Evolutionary conservation across 1,139 yeast genomes (phyloP), one percentile per base, ranked within the genome.

Genomic region (Eremothecium gossypii): DNA sequence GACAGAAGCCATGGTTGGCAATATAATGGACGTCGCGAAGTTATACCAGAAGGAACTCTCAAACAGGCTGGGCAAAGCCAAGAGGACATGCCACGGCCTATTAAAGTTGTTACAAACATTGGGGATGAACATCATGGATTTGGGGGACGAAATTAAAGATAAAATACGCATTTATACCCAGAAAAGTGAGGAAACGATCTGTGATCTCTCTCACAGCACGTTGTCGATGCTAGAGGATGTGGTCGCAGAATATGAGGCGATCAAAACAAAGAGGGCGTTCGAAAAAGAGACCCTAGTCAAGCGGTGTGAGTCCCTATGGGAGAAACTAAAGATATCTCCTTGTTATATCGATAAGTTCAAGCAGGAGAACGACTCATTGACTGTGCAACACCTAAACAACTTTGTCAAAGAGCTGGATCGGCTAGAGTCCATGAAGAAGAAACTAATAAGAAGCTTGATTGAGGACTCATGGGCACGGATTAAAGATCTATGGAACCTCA

Each of bases 361-460:
- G 26, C 47, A 45, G 1, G 56, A 63, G 1, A 72, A 75, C 48
- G 51, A 55, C n/a, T 55, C 41, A 11, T 45, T 65, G 8, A 60
- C 68, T 0, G 30, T 48, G n/a, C 29, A 39, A 1, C 43, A 48
- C 7, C 44, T 65, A 8, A 50, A 51, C n/a, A 54, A 54, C n/a
- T 56, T 57, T 48, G 72, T 75, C 46, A 52, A 54, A 33, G 91
- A 86, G 54, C 61, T 81, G 38, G 68, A 68, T 26, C 70, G 83
- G 44, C 67, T 89, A 30, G 69, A 74, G 41, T 65, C 68, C 26
- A 76, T 77, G 60, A 76, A 93, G 51, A 71, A 77, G 12, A 73
- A 76, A 45, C 74, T 73, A 49, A 76, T 87, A 30, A 81, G 82
- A 43, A 75, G 74, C 17, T 79, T 89, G 47, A 81, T 89, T 10